Conservation (phyloP, 1,284 basidiomycete species). For the Cryptococcus sp. region DNA sequence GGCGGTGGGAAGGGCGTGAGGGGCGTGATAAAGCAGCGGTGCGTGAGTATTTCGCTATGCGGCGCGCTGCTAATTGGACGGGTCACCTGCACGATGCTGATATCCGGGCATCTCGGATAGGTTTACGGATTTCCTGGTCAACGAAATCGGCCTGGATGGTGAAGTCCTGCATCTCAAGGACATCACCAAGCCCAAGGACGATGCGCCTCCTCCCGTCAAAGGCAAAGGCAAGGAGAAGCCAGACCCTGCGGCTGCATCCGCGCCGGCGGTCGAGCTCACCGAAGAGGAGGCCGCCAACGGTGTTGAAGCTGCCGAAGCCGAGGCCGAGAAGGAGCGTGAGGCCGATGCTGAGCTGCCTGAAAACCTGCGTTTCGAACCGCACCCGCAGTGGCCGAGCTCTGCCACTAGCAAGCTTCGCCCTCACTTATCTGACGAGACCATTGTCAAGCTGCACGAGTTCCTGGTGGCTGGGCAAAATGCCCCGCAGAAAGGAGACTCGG, state of each 20-base stretch:
- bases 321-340: slow-evolving; percentile 7
- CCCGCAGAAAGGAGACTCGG: slow-evolving; percentile 56
- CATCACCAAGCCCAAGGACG: slow-evolving; percentile 64
- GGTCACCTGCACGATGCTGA: slow-evolving; percentile 4
- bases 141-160: slow-evolving; percentile 75
- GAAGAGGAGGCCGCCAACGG: slow-evolving; percentile 1
- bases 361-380: slow-evolving; percentile 27
- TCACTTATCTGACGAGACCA: slow-evolving; percentile 62
- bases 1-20: slow-evolving; percentile 65
- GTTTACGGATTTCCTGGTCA: slow-evolving; percentile 92
- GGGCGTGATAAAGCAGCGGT: slow-evolving; percentile 95
- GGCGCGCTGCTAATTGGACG: background rate
- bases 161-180: slow-evolving; percentile 74
- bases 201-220: slow-evolving; percentile 17
- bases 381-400: slow-evolving; percentile 62
- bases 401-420: slow-evolving; percentile 59
- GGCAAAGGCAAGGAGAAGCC: slow-evolving; percentile 7
- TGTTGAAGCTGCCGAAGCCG: background rate
- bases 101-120: slow-evolving; percentile 52
- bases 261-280: background rate
- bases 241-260: background rate
- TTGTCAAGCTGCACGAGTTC: slow-evolving; percentile 65
- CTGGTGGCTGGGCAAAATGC: slow-evolving; percentile 72
- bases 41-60: slow-evolving; percentile 23
- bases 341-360: slow-evolving; percentile 15